Evolutionary conservation across 257 asterid genomes (phyloP).

Genomic region (Solanum appendiculatum): DNA sequence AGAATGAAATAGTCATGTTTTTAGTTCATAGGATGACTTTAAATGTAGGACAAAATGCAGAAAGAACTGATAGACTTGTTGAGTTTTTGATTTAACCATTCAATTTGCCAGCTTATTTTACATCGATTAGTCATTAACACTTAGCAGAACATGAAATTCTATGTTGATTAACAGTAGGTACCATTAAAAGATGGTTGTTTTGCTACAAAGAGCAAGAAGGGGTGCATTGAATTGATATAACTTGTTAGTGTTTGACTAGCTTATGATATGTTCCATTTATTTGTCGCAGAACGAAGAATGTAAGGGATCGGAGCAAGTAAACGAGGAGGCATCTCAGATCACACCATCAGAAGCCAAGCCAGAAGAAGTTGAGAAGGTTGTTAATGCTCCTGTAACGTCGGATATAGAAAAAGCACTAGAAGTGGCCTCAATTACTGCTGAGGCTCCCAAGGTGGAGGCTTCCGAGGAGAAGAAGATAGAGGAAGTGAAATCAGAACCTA

Average conservation of each 20-base stretch:
- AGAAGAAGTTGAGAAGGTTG: slow-evolving; percentile 1
- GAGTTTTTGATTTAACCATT: background rate
- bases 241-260: background rate
- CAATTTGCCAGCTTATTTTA: background rate
- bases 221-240: background rate
- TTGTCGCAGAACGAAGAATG: background rate
- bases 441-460: background rate
- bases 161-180: background rate
- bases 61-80: background rate
- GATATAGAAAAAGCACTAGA: slow-evolving; percentile 1
- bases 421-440: background rate
- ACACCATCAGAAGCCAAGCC: slow-evolving; percentile 6
- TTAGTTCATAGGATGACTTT: background rate
- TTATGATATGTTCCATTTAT: background rate
- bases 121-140: background rate
- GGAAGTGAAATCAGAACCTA: slow-evolving; percentile 1
- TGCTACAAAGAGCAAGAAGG: background rate
- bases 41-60: background rate
- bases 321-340: background rate
- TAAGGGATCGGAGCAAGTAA: background rate
- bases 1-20: background rate
- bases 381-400: slow-evolving; percentile 4
- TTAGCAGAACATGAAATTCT: background rate
- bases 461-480: slow-evolving; percentile 1
- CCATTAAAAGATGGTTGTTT: background rate